Base-by-base conservation (phyloP, 306 rosid genomes). In the Prosopis cineraria region DNA sequence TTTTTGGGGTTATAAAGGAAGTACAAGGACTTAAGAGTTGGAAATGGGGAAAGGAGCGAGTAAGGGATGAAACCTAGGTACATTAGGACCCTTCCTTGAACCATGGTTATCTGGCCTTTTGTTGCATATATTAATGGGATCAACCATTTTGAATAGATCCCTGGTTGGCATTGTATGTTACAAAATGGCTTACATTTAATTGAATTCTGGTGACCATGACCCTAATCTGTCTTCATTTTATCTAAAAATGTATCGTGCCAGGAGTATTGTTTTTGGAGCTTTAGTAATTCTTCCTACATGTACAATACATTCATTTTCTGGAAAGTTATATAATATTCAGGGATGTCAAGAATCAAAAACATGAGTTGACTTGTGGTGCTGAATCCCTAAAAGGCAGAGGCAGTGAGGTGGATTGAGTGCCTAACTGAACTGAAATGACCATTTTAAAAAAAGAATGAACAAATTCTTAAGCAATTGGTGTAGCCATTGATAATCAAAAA, bases 371-470 rank as follows among this genome's bases (percentile, higher is more conserved):
- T 30, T 77, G 75, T 53, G 45, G 37, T 33, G 68, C 34, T 56
- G 30, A 10, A 40, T 4, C 24, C 10, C 24, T 10, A 19, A 37
- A 37, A 17, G 67, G 17, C 44, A 27, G 29, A 68, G 56, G 37
- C 19, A 40, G 39, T 13, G 6, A 25, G 27, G 56, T 48, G 14
- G 58, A 52, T 68, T 45, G 12, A 39, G 34, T 39, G 58, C 45
- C 50, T 69, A n/a, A 56, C 25, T 58, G 75, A 78, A 53, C 50
- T n/a, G 17, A 36, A 41, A 41, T 70, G 60, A 30, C 39, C 62
- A 9, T 65, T 20, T 65, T 0, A 20, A 60, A 14, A 56, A 10
- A 2, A n/a, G n/a, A 63, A 9, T 2, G 0, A 9, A 33, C 2
- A 19, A 7, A 19, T 9, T 24, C 2, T 34, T 64, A 3, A 64